A percentile compares a stretch with the other conserved stretches of the same genome.
phyloP scores from a whole-genome alignment of 148 eudicot species.

The Vaccinium myrtillus region DNA sequence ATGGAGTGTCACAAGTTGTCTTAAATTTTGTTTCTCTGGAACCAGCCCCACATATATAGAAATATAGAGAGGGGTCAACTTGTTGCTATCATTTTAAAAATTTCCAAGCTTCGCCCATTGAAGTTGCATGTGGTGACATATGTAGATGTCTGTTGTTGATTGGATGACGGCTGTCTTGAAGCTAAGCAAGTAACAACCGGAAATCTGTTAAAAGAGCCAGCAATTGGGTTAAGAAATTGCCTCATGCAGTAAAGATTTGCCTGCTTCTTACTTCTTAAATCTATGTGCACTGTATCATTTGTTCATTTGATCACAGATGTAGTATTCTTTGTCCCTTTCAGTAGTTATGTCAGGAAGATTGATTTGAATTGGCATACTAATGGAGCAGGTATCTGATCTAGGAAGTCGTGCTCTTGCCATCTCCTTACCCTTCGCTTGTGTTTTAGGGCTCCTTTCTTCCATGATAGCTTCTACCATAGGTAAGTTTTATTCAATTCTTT shows the following conservation, averaged over 20 bases:
- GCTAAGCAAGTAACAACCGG: not conserved
- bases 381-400: slow-evolving; percentile 41
- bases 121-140: not conserved
- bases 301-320: not conserved
- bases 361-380: slow-evolving; percentile 12
- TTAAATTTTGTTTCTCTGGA: too few species aligned
- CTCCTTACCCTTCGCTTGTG: slow-evolving; percentile 47
- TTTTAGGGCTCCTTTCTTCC: slow-evolving; percentile 51
- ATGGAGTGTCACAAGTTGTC: too few species aligned
- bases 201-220: too few species aligned
- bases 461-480: slow-evolving; percentile 61
- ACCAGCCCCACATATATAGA: too few species aligned
- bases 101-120: not conserved
- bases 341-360: not conserved
- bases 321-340: not conserved
- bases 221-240: not conserved
- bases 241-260: not conserved
- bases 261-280: not conserved
- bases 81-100: not conserved
- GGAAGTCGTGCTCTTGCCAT: slow-evolving; percentile 53
- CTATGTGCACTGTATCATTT: not conserved
- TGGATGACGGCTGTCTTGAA: not conserved
- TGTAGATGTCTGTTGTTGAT: not conserved
- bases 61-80: not conserved
- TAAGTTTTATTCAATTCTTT: slow-evolving; percentile 19